phyloP scores from a whole-genome alignment of 2,329 filamentous ascomycete genomes.

The Bipolaris bicolor region DNA sequence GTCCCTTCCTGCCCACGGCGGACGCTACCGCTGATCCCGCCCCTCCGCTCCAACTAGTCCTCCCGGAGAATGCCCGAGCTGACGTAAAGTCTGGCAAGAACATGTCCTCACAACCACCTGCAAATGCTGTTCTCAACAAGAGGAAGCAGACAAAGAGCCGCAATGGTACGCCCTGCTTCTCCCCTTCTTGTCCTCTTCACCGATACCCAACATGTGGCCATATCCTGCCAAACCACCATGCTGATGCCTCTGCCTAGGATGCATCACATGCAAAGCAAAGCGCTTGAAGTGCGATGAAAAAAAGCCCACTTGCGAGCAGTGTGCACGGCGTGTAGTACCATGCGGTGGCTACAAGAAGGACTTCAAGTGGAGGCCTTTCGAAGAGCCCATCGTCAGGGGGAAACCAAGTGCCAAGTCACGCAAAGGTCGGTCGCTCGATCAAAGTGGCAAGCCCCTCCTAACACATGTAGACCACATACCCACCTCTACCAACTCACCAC shows the following conservation, averaged over 20 bases:
- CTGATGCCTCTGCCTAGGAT: conserved; percentile 57
- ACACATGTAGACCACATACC: conserved; percentile 20
- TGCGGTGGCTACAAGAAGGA: conserved; percentile 78
- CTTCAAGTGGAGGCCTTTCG: conserved; percentile 76
- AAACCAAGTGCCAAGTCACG: conserved; percentile 54
- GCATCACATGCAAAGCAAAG: conserved; percentile 75
- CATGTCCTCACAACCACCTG: conserved; percentile 35
- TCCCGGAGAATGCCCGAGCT: conserved; percentile 16
- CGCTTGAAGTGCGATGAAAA: conserved; percentile 76
- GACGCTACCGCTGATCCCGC: conserved; percentile 67
- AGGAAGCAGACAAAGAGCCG: conserved; percentile 77
- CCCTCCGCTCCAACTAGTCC: conserved; percentile 41
- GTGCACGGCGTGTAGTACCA: conserved; percentile 66
- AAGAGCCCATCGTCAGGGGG: conserved; percentile 63
- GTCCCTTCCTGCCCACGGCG: conserved; percentile 47
- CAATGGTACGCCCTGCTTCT: conserved; percentile 63
- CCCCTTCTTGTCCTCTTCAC: background rate
- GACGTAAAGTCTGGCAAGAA: conserved; percentile 26
- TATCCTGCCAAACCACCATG: conserved; percentile 1
- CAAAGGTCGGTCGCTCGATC: conserved; percentile 49
- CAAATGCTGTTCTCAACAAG: conserved; percentile 57
- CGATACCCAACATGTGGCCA: background rate
- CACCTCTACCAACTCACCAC: conserved; percentile 10
- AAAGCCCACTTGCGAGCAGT: conserved; percentile 71
- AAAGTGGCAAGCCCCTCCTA: conserved; percentile 7